Base-by-base conservation (phyloP, 2,329 filamentous ascomycete species). In the Sporothrix dimorphospora region DNA sequence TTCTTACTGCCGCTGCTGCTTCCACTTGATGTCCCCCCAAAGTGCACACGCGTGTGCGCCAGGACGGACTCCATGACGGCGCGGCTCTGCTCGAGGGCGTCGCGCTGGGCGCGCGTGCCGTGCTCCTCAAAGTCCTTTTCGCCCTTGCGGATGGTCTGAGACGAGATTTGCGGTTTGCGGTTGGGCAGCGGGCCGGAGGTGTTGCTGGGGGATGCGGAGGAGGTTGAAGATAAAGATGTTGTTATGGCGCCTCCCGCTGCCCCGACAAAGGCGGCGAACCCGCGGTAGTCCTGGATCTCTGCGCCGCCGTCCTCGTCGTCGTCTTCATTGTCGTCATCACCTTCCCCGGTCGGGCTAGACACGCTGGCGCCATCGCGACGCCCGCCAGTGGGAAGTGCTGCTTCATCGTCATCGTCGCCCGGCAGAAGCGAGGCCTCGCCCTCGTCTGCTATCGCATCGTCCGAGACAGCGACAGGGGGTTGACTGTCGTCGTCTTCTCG, bases 41-140 rank as follows among this genome's bases (percentile, higher is more conserved):
- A 83, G 79, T 97, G 94, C 38, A 91, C 85, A 67, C 95, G 89
- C 66, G 92, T 92, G 79, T 92, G 91, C 69, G 89, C 87, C 71
- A 98, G 86, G 2, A 95, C 94, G 77, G 94, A 90, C 81, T 97
- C 92, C 92, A 99, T 96, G 24, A 94, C 95, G 76, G 88, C 86
- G 71, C 95, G 90, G 74, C 94, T 97, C 63, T 92, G 88, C 78
- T 94, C 91, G 69, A 99, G 89, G 9, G 91, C 88, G 72, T 88
- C 86, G 75, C 91, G 89, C 81, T 99, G 96, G 42, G 92, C 89
- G 42, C 89, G 88, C 2, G 96, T 98, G 65, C 93, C 92, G 81
- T 98, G 94, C 38, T 92, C 91, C 82, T 98, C 96, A 80, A 98
- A 99, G 83, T 99, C 96, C 81, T 99, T 99, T 80, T 97, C 94